phyloP scores from a whole-genome alignment of 352 stramenopile species.

The Pythium grandisporangium region DNA sequence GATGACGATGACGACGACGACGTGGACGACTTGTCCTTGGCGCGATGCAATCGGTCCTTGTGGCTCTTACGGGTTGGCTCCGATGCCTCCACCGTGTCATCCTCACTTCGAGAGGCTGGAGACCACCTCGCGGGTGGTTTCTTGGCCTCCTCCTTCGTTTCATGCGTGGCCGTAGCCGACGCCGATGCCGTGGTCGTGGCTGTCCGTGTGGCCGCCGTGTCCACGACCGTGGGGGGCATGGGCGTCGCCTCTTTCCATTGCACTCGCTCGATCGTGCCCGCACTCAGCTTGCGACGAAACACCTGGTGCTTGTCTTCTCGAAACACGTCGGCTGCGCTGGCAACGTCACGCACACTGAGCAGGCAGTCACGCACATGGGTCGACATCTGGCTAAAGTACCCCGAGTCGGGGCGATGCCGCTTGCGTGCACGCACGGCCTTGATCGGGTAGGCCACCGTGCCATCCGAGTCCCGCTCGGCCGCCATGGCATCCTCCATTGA shows the following conservation, averaged over 20 bases:
- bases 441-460: slow-evolving; percentile 43
- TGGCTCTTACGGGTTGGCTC: too few species aligned
- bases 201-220: background rate
- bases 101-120: slow-evolving; percentile 1
- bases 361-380: slow-evolving; percentile 78
- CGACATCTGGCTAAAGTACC: slow-evolving; percentile 82
- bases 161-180: too few species aligned
- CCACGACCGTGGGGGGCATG: background rate
- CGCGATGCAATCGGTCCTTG: too few species aligned
- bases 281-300: slow-evolving; percentile 59
- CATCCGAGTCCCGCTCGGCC: slow-evolving; percentile 20
- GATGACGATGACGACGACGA: slow-evolving; percentile 1
- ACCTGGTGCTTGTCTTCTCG: slow-evolving; percentile 51
- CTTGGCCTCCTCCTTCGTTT: background rate
- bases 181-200: too few species aligned
- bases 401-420: slow-evolving; percentile 69
- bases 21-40: slow-evolving; percentile 4
- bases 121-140: too few species aligned
- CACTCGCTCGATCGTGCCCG: slow-evolving; percentile 63
- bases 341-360: slow-evolving; percentile 60
- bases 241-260: slow-evolving; percentile 61
- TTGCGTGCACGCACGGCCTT: slow-evolving; percentile 68
- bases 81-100: too few species aligned
- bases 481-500: slow-evolving; percentile 8
- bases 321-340: slow-evolving; percentile 29